A percentile compares a stretch with the other conserved stretches of the same genome.
These are phyloP conservation scores for Pelargonium hybrid DNA, from an alignment of 441 rosid species.

Conservation along the genomic window DNA sequence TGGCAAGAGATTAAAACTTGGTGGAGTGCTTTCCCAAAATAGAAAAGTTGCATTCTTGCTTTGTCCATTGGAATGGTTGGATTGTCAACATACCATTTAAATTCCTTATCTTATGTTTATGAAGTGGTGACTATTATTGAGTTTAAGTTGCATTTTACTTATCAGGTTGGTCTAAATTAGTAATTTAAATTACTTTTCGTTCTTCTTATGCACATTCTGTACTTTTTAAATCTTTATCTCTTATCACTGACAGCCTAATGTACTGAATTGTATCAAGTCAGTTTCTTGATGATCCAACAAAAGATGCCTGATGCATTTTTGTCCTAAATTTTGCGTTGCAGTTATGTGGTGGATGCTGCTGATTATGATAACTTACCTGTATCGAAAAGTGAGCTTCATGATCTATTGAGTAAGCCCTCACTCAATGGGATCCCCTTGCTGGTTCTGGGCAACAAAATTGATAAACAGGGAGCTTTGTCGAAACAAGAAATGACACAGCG, in stretches of 20 bases:
- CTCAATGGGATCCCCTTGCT: slow-evolving; percentile 33
- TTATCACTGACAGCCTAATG: too few species aligned
- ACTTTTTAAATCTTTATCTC: background rate
- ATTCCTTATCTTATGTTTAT: too few species aligned
- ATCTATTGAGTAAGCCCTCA: slow-evolving; percentile 34
- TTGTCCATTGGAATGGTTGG: too few species aligned
- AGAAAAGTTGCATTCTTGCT: too few species aligned
- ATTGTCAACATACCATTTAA: too few species aligned
- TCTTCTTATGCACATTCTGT: background rate
- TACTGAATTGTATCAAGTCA: too few species aligned
- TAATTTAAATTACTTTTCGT: background rate
- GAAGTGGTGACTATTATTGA: too few species aligned
- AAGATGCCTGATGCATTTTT: background rate
- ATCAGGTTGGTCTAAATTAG: too few species aligned
- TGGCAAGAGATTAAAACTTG: too few species aligned
- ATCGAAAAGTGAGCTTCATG: slow-evolving; percentile 36
- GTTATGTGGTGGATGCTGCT: slow-evolving; percentile 42
- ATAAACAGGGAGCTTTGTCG: slow-evolving; percentile 31
- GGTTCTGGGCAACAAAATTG: slow-evolving; percentile 41
- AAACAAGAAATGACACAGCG: slow-evolving; percentile 28
- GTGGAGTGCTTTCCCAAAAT: too few species aligned
- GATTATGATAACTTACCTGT: slow-evolving; percentile 33
- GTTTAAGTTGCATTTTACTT: too few species aligned
- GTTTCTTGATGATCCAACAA: background rate
- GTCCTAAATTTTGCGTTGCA: slow-evolving; percentile 14